Evolutionary conservation across 441 rosid genomes (phyloP).

Genomic region (Pelargonium fulgidum): DNA sequence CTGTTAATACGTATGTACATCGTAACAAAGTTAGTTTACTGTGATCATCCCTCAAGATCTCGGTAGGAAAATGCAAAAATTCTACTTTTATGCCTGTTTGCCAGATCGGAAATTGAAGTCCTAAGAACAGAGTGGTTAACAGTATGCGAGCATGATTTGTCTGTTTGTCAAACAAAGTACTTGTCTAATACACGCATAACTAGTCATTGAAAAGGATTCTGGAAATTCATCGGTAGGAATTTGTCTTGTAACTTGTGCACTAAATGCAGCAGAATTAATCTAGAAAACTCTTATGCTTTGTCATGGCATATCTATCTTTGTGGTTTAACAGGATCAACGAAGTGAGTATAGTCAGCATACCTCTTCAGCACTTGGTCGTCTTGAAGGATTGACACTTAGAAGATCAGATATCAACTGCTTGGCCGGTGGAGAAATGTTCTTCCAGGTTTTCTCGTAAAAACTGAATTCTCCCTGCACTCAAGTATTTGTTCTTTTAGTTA

Average conservation of each 20-base stretch:
- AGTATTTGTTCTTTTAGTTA: neutral
- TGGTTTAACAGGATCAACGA: conserved; percentile 8
- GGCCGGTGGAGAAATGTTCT: conserved; percentile 51
- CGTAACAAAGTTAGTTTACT: neutral
- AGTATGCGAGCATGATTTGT: neutral
- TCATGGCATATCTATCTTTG: neutral
- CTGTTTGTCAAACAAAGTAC: neutral
- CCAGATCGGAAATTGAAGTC: neutral
- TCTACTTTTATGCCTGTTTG: neutral
- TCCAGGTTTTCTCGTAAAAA: conserved; percentile 63
- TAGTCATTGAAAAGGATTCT: neutral
- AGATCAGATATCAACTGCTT: conserved; percentile 54
- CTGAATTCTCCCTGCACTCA: conserved; percentile 53
- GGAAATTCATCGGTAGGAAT: neutral
- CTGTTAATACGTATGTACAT: conserved; percentile 22
- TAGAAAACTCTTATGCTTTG: neutral
- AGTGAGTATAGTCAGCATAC: conserved; percentile 22
- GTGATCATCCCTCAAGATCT: neutral
- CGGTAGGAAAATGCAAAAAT: neutral
- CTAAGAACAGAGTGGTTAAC: neutral
- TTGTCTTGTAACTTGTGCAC: neutral
- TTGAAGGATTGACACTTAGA: conserved; percentile 54
- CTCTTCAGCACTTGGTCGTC: conserved; percentile 55
- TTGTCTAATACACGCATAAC: neutral
- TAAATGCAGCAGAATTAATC: conserved; percentile 2